phyloP scores from a whole-genome alignment of 2,329 filamentous ascomycete species.

The Tolypocladium nubicola region DNA sequence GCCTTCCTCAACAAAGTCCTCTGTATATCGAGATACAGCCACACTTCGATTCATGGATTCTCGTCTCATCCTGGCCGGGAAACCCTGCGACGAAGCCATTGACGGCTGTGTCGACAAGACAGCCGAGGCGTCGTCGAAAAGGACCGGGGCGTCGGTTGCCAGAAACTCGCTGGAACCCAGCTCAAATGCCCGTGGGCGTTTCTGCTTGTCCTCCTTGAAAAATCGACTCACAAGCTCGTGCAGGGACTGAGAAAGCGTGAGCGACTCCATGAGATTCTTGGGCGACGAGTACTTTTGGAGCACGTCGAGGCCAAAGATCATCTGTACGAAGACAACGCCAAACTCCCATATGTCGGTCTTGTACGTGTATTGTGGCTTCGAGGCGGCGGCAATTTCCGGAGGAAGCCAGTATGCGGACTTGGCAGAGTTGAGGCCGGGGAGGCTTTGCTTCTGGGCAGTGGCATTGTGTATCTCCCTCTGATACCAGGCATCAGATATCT shows the following conservation, averaged over 20 bases:
- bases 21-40: conserved; percentile 64
- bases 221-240: conserved; percentile 74
- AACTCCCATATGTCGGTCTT: conserved; percentile 96
- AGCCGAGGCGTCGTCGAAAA: conserved; percentile 34
- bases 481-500: conserved; percentile 64
- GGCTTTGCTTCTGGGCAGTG: conserved; percentile 37
- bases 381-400: conserved; percentile 59
- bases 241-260: conserved; percentile 63
- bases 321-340: conserved; percentile 83
- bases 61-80: conserved; percentile 41
- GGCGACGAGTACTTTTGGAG: conserved; percentile 72
- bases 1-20: conserved; percentile 85
- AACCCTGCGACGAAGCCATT: conserved; percentile 27
- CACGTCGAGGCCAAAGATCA: conserved; percentile 79
- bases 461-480: conserved; percentile 58
- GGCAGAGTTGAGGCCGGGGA: conserved; percentile 46
- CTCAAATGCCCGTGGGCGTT: conserved; percentile 73
- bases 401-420: conserved; percentile 77
- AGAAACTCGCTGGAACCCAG: conserved; percentile 55
- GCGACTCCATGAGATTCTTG: conserved; percentile 56
- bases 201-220: conserved; percentile 76
- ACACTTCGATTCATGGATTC: conserved; percentile 48
- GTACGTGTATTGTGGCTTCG: conserved; percentile 52
- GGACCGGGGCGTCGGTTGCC: conserved; percentile 51
- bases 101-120: conserved; percentile 31